These are phyloP conservation scores for Tricholoma furcatifolium DNA, from an alignment of 768 basidiomycete species.

Conservation along the genomic window DNA sequence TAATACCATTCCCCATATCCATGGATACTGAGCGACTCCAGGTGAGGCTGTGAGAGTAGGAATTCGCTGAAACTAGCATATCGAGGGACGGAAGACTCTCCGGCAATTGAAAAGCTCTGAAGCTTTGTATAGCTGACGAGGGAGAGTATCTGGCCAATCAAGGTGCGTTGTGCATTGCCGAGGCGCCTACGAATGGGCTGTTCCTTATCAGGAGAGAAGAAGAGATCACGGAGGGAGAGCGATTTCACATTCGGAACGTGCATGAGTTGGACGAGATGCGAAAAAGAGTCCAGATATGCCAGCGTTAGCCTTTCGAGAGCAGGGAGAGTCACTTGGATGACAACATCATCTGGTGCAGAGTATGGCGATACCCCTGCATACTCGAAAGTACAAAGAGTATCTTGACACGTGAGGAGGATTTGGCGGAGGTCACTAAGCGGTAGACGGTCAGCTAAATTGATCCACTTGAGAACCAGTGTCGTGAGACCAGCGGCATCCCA, in stretches of 20 bases:
- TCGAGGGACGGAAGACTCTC: no score
- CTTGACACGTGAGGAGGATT: background rate
- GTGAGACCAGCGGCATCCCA: slow-evolving; percentile 5
- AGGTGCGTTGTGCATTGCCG: no score
- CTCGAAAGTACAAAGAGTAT: background rate
- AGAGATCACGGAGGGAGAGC: slow-evolving; percentile 4
- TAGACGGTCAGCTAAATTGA: background rate
- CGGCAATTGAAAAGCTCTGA: no score
- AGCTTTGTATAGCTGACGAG: no score
- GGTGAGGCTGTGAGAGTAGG: no score
- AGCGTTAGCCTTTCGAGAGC: background rate
- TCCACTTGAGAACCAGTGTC: background rate
- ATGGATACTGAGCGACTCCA: no score
- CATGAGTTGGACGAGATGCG: background rate
- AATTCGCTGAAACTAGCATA: no score
- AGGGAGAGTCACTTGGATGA: background rate
- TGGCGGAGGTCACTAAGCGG: background rate
- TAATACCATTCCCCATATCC: no score
- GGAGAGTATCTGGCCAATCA: no score
- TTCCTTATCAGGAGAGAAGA: background rate
- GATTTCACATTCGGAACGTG: background rate
- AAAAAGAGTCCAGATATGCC: slow-evolving; percentile 1
- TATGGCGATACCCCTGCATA: background rate
- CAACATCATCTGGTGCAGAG: background rate
- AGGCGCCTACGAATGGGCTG: background rate